Evolutionary conservation across 169 alveolate species (phyloP).

Genomic region (Cryptosporidium canis): DNA sequence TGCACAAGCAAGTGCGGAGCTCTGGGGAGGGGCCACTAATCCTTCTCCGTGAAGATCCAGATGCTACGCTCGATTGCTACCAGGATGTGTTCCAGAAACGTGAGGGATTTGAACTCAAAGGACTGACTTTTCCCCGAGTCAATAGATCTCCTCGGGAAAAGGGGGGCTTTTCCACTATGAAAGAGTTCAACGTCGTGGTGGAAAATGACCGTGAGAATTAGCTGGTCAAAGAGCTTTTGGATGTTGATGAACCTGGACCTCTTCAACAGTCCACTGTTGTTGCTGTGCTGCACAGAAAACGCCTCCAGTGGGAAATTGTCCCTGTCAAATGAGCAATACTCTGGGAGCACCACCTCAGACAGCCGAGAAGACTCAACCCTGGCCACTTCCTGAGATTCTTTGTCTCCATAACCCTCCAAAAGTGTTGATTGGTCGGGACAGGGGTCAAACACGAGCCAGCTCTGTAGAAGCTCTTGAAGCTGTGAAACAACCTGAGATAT

Average conservation of each 20-base stretch:
- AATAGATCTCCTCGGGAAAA: constrained; percentile 14
- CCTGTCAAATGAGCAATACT: not conserved
- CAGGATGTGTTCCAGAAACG: not conserved
- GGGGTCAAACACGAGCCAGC: constrained; percentile 18
- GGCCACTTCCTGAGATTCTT: not conserved
- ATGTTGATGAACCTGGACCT: constrained; percentile 3
- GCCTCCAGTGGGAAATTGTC: not conserved
- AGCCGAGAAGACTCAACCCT: not conserved
- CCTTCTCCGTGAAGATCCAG: not conserved
- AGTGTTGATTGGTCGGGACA: not conserved
- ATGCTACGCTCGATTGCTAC: constrained; percentile 4
- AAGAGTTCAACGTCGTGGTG: constrained; percentile 43
- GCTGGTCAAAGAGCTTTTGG: constrained; percentile 46
- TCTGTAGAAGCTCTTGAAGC: not conserved
- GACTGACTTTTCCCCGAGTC: not conserved
- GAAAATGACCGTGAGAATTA: constrained; percentile 15
- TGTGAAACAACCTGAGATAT: not conserved
- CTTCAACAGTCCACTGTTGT: not conserved
- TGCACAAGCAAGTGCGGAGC: not conserved
- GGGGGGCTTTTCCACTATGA: not conserved
- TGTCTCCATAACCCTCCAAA: not conserved
- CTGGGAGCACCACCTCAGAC: not conserved
- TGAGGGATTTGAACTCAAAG: not conserved
- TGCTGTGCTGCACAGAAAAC: not conserved
- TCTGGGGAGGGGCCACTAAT: too few relatives aligned